Base-by-base conservation (phyloP, 2,329 filamentous ascomycete genomes). In the Ophiosphaerella narmari region DNA sequence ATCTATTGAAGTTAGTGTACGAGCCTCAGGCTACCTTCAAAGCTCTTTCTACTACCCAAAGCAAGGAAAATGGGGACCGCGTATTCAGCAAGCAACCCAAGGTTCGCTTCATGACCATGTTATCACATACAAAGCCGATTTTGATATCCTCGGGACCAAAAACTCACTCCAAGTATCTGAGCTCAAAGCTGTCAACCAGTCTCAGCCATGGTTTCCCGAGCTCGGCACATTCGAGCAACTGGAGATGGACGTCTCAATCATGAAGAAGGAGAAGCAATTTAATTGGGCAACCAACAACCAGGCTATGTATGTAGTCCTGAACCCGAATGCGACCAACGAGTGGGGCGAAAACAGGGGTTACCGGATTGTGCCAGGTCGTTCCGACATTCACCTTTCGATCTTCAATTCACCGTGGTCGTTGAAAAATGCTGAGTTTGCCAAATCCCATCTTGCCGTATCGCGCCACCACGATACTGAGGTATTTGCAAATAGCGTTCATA, bases 301-400 rank as follows among this genome's bases (percentile, higher is more conserved):
- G 24, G 77, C 72, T 6, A 76, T 77, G 60, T 79, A 80, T 50
- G 61, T 76, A 0, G 73, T 85, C n/a, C 67, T 84, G 34, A 85
- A 84, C 55, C 75, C 71, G 31, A 77, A 80, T 39, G 61, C 67
- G 4, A 70, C 63, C 1, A 85, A 84, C 60, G 60, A 66, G 2
- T 81, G 76, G 57, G 82, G 82, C 47, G 78, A 82, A 64, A 70
- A 72, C 11, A 75, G 77, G 6, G 82, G 81, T 5, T 85, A 82
- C 59, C 75, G 78, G 16, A 73, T 83, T 43, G 45, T 61, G 5
- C 59, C 60, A 7, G 59, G 60, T 2, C 52, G 51, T 7, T 61
- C 55, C 7, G 43, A 62, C 23, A 63, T 63, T 49, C 71, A 72
- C 35, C 71, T 77, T 13, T 70, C 63, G n/a, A 67, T 67, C 7